Conservation (phyloP, 1,139 yeast genomes). For the Pneumocystis murina region DNA sequence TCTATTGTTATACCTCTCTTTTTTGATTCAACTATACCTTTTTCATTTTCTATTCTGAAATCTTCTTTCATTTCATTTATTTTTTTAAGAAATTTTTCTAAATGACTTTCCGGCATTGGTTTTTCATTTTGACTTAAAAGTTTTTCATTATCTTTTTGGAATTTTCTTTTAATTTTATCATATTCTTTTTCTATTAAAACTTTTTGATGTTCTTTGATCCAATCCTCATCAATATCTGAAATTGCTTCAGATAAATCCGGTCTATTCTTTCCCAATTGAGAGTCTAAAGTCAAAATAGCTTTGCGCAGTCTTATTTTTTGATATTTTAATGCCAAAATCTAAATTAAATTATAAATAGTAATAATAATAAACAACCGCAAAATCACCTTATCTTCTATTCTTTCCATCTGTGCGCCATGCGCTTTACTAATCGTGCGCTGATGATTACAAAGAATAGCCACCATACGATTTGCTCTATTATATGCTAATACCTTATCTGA, state of each 20-base stretch:
- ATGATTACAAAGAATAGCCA: constrained; percentile 92
- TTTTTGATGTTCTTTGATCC: constrained; percentile 34
- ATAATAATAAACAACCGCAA: background rate
- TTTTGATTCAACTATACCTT: constrained; percentile 47
- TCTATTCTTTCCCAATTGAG: constrained; percentile 34
- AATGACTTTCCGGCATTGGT: constrained; percentile 37
- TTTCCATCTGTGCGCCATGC: constrained; percentile 67
- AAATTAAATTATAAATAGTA: background rate
- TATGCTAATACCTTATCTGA: constrained; percentile 75
- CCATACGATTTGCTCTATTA: constrained; percentile 90
- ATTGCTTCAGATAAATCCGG: constrained; percentile 49
- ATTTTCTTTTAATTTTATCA: constrained; percentile 49
- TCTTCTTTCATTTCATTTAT: constrained; percentile 19
- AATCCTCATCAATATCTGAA: constrained; percentile 42
- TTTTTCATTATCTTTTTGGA: constrained; percentile 65
- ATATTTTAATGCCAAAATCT: constrained; percentile 66
- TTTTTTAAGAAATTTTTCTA: constrained; percentile 39
- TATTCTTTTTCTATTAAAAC: constrained; percentile 43
- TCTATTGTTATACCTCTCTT: constrained; percentile 40
- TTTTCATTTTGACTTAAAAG: constrained; percentile 42
- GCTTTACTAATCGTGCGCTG: constrained; percentile 82
- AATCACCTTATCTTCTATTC: constrained; percentile 43
- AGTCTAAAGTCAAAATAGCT: constrained; percentile 55
- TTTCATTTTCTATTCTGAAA: constrained; percentile 44
- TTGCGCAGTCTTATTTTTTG: constrained; percentile 60